Conservation (phyloP, 2,329 filamentous ascomycete species). For the Nannizzia gypsea region DNA sequence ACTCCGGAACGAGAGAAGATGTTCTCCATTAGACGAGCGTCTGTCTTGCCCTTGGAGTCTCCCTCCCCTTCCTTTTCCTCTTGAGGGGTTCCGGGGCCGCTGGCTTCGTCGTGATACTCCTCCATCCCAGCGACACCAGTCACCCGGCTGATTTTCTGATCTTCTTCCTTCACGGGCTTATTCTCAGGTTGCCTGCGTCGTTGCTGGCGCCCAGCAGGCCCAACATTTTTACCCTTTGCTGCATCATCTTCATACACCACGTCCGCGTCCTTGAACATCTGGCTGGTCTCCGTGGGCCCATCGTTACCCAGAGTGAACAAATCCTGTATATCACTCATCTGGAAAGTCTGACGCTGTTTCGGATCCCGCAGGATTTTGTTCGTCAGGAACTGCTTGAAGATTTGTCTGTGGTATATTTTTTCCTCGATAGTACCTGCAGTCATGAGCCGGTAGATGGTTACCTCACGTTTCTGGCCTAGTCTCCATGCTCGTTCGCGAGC, state of each 20-base stretch:
- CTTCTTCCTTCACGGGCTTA: conserved; percentile 21
- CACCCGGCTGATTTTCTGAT: conserved; percentile 42
- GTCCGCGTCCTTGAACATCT: conserved; percentile 78
- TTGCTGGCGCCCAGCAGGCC: background rate
- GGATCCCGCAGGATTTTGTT: conserved; percentile 94
- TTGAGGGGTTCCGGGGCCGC: conserved; percentile 13
- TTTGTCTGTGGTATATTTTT: conserved; percentile 97
- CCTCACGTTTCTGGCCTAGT: conserved; percentile 84
- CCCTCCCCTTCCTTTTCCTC: conserved; percentile 18
- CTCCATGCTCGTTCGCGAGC: conserved; percentile 93
- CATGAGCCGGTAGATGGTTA: conserved; percentile 96
- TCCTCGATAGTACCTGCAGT: conserved; percentile 96
- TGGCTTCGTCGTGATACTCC: conserved; percentile 43
- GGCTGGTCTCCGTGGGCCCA: conserved; percentile 67
- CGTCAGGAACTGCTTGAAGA: conserved; percentile 95
- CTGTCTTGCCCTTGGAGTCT: conserved; percentile 28
- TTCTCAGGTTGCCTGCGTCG: conserved; percentile 16
- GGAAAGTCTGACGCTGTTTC: conserved; percentile 83
- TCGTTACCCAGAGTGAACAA: conserved; percentile 68
- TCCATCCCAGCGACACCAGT: conserved; percentile 54
- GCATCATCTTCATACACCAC: conserved; percentile 46
- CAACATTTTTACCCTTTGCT: conserved; percentile 15
- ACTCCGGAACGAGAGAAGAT: conserved; percentile 80
- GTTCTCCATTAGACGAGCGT: conserved; percentile 72
- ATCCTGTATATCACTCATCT: conserved; percentile 80